Evolutionary conservation across 1,139 yeast genomes (phyloP).

Genomic region (Yamadazyma jaroonii): DNA sequence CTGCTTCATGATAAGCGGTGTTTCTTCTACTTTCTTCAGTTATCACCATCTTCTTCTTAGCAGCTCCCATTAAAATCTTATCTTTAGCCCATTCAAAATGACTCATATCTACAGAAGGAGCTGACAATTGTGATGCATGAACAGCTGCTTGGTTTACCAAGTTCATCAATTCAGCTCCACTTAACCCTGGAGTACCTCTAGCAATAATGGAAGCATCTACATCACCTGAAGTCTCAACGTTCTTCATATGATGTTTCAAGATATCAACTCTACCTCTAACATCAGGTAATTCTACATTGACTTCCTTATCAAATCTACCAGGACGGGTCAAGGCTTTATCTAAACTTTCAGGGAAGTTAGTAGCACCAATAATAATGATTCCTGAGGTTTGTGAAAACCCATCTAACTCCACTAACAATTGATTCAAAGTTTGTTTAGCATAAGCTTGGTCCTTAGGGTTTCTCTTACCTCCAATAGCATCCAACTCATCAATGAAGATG

Average conservation of each 20-base stretch:
- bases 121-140: constrained; percentile 89
- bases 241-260: constrained; percentile 86
- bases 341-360: constrained; percentile 94
- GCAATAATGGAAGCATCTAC: constrained; percentile 91
- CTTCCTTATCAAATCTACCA: constrained; percentile 96
- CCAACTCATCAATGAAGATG: constrained; percentile 92
- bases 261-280: constrained; percentile 96
- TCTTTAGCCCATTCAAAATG: constrained; percentile 99
- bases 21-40: constrained; percentile 92
- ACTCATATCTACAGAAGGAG: constrained; percentile 82
- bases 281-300: constrained; percentile 93
- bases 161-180: constrained; percentile 96
- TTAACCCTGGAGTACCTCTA: constrained; percentile 94
- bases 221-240: constrained; percentile 78
- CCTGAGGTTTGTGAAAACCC: constrained; percentile 94
- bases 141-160: constrained; percentile 98
- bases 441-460: constrained; percentile 97
- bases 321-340: constrained; percentile 98
- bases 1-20: constrained; percentile 98
- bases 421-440: constrained; percentile 95
- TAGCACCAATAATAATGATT: constrained; percentile 94
- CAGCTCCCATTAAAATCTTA: constrained; percentile 96
- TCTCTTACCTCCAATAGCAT: constrained; percentile 97
- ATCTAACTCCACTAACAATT: constrained; percentile 90
- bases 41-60: constrained; percentile 93